phyloP scores from a whole-genome alignment of 441 rosid species.

The Dalechampia spathulata region DNA sequence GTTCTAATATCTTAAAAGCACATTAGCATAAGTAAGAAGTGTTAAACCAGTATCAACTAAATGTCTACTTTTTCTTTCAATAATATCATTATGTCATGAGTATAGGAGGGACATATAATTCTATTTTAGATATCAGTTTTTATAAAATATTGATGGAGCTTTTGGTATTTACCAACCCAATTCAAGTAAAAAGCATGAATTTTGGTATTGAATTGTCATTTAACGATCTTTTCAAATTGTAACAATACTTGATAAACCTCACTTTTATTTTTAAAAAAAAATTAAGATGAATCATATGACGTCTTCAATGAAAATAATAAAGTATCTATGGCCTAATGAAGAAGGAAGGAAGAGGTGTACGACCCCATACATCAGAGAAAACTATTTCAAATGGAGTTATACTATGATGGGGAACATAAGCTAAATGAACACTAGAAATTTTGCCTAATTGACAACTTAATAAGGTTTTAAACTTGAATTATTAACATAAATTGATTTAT shows the following conservation, averaged over 20 bases:
- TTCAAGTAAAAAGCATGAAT: neutral
- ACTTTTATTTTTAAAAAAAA: neutral
- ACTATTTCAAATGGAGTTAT: neutral
- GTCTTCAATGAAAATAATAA: neutral
- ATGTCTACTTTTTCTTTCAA: neutral
- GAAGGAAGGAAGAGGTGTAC: neutral
- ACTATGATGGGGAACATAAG: no score
- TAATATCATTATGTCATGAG: neutral
- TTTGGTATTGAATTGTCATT: neutral
- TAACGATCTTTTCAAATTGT: neutral
- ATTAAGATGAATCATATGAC: neutral
- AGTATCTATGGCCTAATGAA: neutral
- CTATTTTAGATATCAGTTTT: no score
- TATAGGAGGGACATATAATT: neutral
- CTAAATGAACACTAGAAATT: no score
- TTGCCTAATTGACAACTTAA: no score
- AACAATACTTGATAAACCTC: neutral
- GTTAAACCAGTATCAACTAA: neutral
- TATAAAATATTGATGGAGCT: no score
- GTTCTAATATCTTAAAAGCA: neutral
- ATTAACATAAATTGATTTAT: no score
- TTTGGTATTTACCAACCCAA: slow-evolving; percentile 1
- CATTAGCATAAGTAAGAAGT: neutral
- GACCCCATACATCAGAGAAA: neutral
- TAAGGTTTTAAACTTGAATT: no score